Base-by-base conservation (phyloP, 768 basidiomycete genomes). In the Dioszegia aurantiaca region DNA sequence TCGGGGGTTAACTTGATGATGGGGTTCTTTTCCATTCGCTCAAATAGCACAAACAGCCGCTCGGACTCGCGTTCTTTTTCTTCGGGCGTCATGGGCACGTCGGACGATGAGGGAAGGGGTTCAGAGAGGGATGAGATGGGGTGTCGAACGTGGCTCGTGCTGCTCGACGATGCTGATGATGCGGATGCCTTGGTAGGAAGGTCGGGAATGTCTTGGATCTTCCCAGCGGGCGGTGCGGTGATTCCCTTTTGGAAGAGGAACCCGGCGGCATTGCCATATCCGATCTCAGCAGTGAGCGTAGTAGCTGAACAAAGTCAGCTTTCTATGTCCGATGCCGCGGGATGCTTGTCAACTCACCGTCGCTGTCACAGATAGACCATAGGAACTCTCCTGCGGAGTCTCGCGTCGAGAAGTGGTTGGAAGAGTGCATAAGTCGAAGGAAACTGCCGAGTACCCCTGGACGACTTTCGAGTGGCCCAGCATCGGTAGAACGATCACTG, bases 61-160 rank as follows among this genome's bases (percentile, higher is more conserved):
- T 97, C 93, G 54, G 92, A 87, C 78, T 99, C 95, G 10, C 78
- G 79, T 72, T 95, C 90, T 76, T 94, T 95, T 81, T 99, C 94
- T 72, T 93, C 92, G 28, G 93, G 87, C 0, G 90, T 87, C 92
- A 99, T 94, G 23, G 63, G 27, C 17, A 55, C 41, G 19, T 55
- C 54, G 26, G 54, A 28, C 33, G 14, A 33, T 33, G 17, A 5
- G 30, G 55, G 37, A 24, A 33, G 31, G 27, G 47, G 31, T n/a
- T 55, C 54, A 90, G 87, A 73, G 89, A 87, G 33, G 39, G 43
- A 12, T 24, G 67, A 60, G 53, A 68, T 68, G 17, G 70, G 65
- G 59, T 70, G 56, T 28, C 66, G 59, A n/a, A 28, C 27, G 19
- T 17, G 39, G n/a, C 5, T 33, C 1, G 33, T 12, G 24, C n/a